Conservation (phyloP, 192 early-diverging fungal species). For the Coemansia sp. region DNA sequence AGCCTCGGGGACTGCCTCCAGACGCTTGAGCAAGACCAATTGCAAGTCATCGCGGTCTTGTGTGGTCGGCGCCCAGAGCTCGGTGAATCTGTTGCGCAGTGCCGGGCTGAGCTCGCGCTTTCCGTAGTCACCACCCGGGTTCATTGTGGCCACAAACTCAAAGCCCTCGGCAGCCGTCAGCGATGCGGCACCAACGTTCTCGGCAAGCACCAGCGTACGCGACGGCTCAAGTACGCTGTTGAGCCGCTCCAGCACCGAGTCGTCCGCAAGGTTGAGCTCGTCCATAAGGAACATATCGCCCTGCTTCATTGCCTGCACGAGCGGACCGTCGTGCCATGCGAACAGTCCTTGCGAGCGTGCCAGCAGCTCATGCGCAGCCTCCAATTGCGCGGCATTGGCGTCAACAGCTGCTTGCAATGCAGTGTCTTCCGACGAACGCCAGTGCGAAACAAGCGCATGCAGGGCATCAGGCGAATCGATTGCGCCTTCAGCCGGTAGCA, state of each 20-base stretch:
- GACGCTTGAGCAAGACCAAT: constrained; percentile 62
- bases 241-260: constrained; percentile 94
- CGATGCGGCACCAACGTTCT: constrained; percentile 73
- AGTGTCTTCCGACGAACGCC: constrained; percentile 20
- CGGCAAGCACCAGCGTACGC: constrained; percentile 82
- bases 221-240: constrained; percentile 93
- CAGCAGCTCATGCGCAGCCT: constrained; percentile 24
- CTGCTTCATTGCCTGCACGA: constrained; percentile 84
- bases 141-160: constrained; percentile 97
- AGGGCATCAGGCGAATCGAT: constrained; percentile 24
- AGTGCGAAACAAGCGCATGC: constrained; percentile 10
- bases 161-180: constrained; percentile 71
- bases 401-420: constrained; percentile 2
- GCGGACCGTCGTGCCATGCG: constrained; percentile 96
- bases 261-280: constrained; percentile 98
- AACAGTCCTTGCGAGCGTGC: constrained; percentile 65
- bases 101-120: constrained; percentile 98
- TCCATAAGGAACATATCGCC: constrained; percentile 92
- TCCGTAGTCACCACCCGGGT: constrained; percentile 98
- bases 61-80: constrained; percentile 94
- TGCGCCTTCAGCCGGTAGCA: background rate
- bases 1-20: constrained; percentile 29
- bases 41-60: constrained; percentile 73
- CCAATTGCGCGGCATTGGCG: constrained; percentile 12
- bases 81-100: constrained; percentile 95